These are phyloP conservation scores for Xylaria sp. DNA, from an alignment of 2,329 filamentous ascomycete species.

Conservation along the genomic window DNA sequence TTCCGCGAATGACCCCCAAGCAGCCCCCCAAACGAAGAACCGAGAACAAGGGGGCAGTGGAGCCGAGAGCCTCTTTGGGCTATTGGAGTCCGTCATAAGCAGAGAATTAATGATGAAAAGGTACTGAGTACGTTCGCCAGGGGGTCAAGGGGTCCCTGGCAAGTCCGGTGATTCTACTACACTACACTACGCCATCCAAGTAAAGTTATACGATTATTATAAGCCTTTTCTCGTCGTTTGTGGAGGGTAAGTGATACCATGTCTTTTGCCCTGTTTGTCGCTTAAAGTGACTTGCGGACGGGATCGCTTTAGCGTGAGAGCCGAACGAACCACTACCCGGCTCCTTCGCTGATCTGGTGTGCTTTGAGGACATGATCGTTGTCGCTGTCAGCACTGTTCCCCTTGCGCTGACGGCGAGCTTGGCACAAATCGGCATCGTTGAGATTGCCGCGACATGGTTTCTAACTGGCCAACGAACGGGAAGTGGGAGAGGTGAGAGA, in stretches of 20 bases:
- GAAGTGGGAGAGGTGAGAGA: not conserved
- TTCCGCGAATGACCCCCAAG: no score
- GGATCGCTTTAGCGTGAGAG: not conserved
- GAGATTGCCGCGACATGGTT: conserved; percentile 5
- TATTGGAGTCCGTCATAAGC: not conserved
- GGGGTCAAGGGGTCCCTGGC: not conserved
- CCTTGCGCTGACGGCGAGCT: conserved; percentile 19
- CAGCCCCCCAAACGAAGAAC: no score
- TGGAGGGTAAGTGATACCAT: conserved; percentile 15
- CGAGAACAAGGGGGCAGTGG: conserved; percentile 11
- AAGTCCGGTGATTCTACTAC: not conserved
- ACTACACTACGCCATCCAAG: not conserved
- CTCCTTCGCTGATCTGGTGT: not conserved
- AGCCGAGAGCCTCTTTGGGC: conserved; percentile 5
- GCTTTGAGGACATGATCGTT: conserved; percentile 1
- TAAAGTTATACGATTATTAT: not conserved
- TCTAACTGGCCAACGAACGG: not conserved
- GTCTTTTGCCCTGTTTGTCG: not conserved
- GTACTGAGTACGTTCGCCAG: conserved; percentile 11
- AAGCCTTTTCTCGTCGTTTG: conserved; percentile 6
- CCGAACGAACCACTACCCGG: not conserved
- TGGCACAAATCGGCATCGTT: conserved; percentile 7
- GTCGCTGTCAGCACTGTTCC: conserved; percentile 21
- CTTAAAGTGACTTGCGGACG: conserved; percentile 3
- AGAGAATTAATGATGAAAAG: not conserved